These are phyloP conservation scores for Glonium stellatum DNA, from an alignment of 495 filamentous ascomycete genomes.

Conservation along the genomic window DNA sequence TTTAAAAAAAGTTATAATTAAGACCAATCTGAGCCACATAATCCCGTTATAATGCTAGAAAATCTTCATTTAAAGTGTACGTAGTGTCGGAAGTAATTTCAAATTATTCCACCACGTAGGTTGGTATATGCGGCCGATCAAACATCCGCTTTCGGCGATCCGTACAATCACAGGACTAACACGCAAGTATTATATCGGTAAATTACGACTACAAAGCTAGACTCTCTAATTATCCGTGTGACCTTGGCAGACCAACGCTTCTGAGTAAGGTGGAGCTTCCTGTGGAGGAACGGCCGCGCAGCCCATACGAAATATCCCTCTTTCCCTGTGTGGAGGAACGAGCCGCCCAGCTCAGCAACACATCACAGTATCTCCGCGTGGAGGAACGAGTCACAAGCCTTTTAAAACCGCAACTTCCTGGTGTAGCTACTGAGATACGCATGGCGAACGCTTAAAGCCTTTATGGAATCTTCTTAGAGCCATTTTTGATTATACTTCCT, in stretches of 20 bases:
- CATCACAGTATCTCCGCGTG: no score
- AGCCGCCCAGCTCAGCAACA: no score
- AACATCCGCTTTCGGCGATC: background rate
- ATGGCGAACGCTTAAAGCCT: no score
- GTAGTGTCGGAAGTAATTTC: background rate
- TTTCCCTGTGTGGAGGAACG: no score
- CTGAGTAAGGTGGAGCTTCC: background rate
- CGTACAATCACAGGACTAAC: background rate
- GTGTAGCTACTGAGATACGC: no score
- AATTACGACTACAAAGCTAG: background rate
- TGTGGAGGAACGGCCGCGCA: background rate
- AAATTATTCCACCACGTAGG: background rate
- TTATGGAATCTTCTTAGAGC: no score
- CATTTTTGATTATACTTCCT: background rate
- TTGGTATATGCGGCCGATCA: background rate
- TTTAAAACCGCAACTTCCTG: no score
- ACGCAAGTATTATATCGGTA: background rate
- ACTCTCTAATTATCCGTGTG: background rate
- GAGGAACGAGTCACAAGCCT: no score
- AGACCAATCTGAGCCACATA: background rate
- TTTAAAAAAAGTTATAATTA: background rate
- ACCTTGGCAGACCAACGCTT: background rate
- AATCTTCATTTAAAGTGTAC: background rate
- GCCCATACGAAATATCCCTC: no score
- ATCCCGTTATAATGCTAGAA: background rate